phyloP scores from a whole-genome alignment of 1,139 yeast species.

The Suhomyces coccinellae region DNA sequence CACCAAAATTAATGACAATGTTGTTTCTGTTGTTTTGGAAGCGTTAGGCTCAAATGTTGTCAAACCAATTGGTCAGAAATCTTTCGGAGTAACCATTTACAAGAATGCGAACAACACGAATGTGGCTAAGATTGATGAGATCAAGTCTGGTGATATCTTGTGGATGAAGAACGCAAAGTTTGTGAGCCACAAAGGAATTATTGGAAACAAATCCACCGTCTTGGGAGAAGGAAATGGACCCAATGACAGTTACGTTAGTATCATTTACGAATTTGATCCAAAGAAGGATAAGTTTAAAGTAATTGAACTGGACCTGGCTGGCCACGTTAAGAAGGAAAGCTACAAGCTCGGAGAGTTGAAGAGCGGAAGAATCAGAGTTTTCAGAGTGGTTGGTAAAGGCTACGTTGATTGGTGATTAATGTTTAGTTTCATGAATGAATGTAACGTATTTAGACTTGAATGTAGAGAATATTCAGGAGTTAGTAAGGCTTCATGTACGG shows the following conservation, averaged over 20 bases:
- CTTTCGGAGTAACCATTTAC: conserved; percentile 75
- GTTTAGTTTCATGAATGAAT: background rate
- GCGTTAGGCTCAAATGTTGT: conserved; percentile 32
- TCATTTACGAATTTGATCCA: conserved; percentile 70
- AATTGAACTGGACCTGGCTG: conserved; percentile 56
- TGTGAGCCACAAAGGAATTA: conserved; percentile 62
- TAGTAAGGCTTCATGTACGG: no score
- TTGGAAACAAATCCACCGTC: conserved; percentile 34
- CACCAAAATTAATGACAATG: conserved; percentile 25
- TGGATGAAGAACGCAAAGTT: conserved; percentile 76
- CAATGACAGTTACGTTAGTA: conserved; percentile 28
- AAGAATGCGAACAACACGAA: conserved; percentile 59
- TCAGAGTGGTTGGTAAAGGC: conserved; percentile 63
- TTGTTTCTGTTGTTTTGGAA: conserved; percentile 19
- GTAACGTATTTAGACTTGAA: background rate
- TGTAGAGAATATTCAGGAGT: no score
- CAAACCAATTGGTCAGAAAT: conserved; percentile 62
- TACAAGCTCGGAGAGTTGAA: conserved; percentile 72
- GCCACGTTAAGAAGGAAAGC: conserved; percentile 58
- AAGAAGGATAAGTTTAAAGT: conserved; percentile 77
- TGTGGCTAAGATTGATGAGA: conserved; percentile 58
- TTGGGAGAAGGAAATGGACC: conserved; percentile 39
- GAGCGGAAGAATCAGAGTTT: conserved; percentile 77
- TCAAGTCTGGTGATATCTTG: conserved; percentile 80
- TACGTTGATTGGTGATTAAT: conserved; percentile 55